These are phyloP conservation scores for Chytriomyces sp. DNA, from an alignment of 192 early-diverging fungal genomes.

Conservation along the genomic window DNA sequence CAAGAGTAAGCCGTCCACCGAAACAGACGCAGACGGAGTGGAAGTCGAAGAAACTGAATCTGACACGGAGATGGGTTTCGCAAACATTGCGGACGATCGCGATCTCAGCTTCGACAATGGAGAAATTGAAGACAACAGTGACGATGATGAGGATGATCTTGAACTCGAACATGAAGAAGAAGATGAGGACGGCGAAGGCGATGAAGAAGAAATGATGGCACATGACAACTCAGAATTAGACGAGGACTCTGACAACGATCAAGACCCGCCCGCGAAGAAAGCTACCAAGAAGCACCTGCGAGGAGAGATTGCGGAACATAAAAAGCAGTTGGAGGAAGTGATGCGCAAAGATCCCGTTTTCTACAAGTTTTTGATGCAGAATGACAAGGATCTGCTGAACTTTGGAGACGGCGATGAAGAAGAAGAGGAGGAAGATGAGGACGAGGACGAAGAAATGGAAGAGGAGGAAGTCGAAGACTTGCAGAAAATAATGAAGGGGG, in stretches of 20 bases:
- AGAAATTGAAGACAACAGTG: slow-evolving; percentile 45
- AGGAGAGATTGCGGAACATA: slow-evolving; percentile 70
- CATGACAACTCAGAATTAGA: slow-evolving; percentile 61
- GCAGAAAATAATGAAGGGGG: slow-evolving; percentile 38
- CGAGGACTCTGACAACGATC: slow-evolving; percentile 53
- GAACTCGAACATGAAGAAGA: slow-evolving; percentile 38
- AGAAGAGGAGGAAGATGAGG: slow-evolving; percentile 42
- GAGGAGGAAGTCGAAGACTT: slow-evolving; percentile 44
- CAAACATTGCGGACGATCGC: slow-evolving; percentile 22
- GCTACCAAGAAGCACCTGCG: slow-evolving; percentile 57
- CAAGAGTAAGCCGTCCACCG: slow-evolving; percentile 39
- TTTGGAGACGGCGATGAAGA: slow-evolving; percentile 59
- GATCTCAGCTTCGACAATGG: slow-evolving; percentile 37
- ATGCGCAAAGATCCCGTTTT: slow-evolving; percentile 89
- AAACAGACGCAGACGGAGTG: slow-evolving; percentile 29
- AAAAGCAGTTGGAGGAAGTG: slow-evolving; percentile 81
- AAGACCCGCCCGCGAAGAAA: slow-evolving; percentile 36
- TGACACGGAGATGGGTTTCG: slow-evolving; percentile 40
- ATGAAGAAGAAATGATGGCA: slow-evolving; percentile 55
- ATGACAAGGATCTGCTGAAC: slow-evolving; percentile 80
- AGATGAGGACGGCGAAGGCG: slow-evolving; percentile 45
- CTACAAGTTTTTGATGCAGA: slow-evolving; percentile 87
- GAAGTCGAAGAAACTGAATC: background rate
- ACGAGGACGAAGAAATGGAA: slow-evolving; percentile 38
- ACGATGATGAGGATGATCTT: slow-evolving; percentile 56